A percentile compares a stretch with the other conserved stretches of the same genome.
Conservation (phyloP, 306 rosid genomes). For the Benincasa hispida region DNA sequence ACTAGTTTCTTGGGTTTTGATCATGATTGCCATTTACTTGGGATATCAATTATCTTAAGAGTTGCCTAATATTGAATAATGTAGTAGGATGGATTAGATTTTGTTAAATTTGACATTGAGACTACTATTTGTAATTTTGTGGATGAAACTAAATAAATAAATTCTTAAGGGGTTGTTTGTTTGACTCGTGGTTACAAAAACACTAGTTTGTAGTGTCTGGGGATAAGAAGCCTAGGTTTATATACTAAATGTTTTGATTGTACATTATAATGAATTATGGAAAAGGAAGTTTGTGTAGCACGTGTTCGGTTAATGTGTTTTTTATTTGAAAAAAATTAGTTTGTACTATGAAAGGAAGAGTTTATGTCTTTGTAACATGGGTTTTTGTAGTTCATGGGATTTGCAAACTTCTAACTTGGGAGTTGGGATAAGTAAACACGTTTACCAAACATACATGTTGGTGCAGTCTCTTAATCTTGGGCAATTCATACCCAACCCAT, state of each 20-base stretch:
- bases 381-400: neutral
- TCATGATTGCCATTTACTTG: neutral
- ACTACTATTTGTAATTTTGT: neutral
- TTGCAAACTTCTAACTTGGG: neutral
- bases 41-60: neutral
- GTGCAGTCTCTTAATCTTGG: neutral
- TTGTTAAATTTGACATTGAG: neutral
- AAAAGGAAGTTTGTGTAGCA: neutral
- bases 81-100: neutral
- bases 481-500: neutral
- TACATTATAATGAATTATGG: neutral
- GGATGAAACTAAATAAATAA: neutral
- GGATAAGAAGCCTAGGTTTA: neutral
- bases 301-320: neutral
- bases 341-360: neutral
- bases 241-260: neutral
- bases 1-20: neutral
- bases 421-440: neutral
- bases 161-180: neutral
- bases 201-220: neutral
- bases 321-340: neutral
- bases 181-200: neutral
- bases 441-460: neutral
- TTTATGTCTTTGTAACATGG: neutral
- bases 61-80: neutral